Percentiles rank a stretch among this genome's conserved stretches.
phyloP scores from a whole-genome alignment of 1,139 yeast genomes.

The Pneumocystis oryctolagi region DNA sequence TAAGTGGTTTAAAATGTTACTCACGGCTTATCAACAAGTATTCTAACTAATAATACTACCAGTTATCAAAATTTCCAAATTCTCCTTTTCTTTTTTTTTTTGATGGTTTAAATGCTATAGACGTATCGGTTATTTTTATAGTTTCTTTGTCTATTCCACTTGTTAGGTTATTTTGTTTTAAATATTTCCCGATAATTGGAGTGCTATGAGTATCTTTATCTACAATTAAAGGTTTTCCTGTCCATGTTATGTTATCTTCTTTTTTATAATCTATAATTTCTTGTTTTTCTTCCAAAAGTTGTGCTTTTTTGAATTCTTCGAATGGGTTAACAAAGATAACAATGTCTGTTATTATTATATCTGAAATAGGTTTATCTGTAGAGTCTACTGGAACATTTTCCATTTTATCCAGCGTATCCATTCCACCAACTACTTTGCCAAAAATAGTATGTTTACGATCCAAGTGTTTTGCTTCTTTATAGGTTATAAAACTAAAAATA shows the following conservation, averaged over 20 bases:
- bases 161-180: conserved; percentile 7
- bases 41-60: not conserved
- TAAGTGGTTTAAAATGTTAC: not conserved
- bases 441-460: conserved; percentile 64
- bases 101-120: not conserved
- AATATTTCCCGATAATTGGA: conserved; percentile 18
- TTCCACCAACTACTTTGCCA: conserved; percentile 66
- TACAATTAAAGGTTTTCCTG: conserved; percentile 10
- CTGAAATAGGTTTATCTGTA: conserved; percentile 24
- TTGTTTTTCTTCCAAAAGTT: conserved; percentile 12
- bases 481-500: conserved; percentile 40
- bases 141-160: not conserved
- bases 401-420: conserved; percentile 56
- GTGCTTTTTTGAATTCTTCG: conserved; percentile 33
- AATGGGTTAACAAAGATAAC: conserved; percentile 69
- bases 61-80: conserved; percentile 7
- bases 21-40: not conserved
- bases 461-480: conserved; percentile 56
- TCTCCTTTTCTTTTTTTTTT: conserved; percentile 6
- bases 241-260: conserved; percentile 17
- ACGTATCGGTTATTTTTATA: not conserved
- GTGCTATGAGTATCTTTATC: conserved; percentile 6
- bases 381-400: conserved; percentile 31
- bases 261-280: conserved; percentile 6
- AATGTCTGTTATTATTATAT: conserved; percentile 34